A percentile compares a stretch with the other conserved stretches of the same genome.
phyloP scores from a whole-genome alignment of 495 filamentous ascomycete species.

The Hypomontagnella submonticulosa region DNA sequence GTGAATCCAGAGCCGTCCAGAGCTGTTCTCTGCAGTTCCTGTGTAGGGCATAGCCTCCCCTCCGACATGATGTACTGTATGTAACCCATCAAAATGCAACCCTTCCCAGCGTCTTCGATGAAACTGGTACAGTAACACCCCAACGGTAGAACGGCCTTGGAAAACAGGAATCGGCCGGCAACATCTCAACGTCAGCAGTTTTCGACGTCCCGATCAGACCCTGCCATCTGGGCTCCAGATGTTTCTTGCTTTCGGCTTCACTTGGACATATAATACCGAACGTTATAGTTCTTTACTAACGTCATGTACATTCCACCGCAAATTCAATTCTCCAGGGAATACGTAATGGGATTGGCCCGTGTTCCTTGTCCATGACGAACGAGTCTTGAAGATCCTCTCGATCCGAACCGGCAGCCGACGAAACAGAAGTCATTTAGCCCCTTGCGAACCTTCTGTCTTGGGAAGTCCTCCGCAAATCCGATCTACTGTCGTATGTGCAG shows the following conservation, averaged over 20 bases:
- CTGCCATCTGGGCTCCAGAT: not conserved
- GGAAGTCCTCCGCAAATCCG: slow-evolving; percentile 29
- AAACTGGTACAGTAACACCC: too few relatives aligned
- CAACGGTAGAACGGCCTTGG: too few relatives aligned
- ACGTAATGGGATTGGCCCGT: slow-evolving; percentile 29
- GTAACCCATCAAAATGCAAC: slow-evolving; percentile 13
- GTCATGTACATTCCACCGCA: slow-evolving; percentile 17
- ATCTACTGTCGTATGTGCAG: slow-evolving; percentile 25
- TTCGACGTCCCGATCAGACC: not conserved
- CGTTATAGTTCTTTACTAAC: slow-evolving; percentile 34
- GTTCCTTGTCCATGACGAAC: slow-evolving; percentile 11
- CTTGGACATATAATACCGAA: slow-evolving; percentile 16
- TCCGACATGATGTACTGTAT: slow-evolving; percentile 24
- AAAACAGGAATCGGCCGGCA: slow-evolving; percentile 2
- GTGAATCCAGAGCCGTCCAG: too few relatives aligned
- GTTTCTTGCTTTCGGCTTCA: slow-evolving; percentile 17
- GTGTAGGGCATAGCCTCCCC: slow-evolving; percentile 32
- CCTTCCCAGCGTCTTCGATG: not conserved
- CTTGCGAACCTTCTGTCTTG: slow-evolving; percentile 13
- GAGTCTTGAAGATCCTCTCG: slow-evolving; percentile 13
- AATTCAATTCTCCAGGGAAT: not conserved
- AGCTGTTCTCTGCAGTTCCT: slow-evolving; percentile 13
- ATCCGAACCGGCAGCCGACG: slow-evolving; percentile 24
- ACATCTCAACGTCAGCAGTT: slow-evolving; percentile 20
- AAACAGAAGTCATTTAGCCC: slow-evolving; percentile 14